Conservation (phyloP, 164 flowering plant genomes). For the Hamamelis virginiana region DNA sequence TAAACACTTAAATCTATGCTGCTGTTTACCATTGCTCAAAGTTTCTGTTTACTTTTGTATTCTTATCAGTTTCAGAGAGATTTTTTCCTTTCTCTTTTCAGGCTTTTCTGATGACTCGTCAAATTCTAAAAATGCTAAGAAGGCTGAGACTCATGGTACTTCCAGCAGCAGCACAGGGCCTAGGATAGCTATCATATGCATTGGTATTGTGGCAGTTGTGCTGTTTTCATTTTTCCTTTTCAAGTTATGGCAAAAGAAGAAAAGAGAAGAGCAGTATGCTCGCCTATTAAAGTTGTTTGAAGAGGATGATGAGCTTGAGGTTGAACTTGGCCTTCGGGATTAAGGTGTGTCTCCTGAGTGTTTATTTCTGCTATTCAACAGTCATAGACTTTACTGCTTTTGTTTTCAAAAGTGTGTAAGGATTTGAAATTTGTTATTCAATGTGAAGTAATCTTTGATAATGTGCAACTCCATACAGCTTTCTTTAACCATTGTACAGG, state of each 20-base stretch:
- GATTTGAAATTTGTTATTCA: not conserved
- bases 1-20: too few relatives aligned
- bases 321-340: conserved; percentile 45
- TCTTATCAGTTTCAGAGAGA: not conserved
- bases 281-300: conserved; percentile 45
- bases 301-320: conserved; percentile 48
- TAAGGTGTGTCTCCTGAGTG: conserved; percentile 27
- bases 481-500: not conserved
- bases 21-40: too few relatives aligned
- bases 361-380: not conserved
- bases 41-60: not conserved
- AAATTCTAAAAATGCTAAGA: conserved; percentile 34
- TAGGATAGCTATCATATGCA: conserved; percentile 15
- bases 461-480: not conserved
- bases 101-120: conserved; percentile 53
- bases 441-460: not conserved
- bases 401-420: not conserved
- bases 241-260: conserved; percentile 44
- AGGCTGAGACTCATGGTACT: conserved; percentile 24
- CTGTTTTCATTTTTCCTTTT: conserved; percentile 24
- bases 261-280: conserved; percentile 41
- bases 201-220: conserved; percentile 23
- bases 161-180: conserved; percentile 26
- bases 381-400: not conserved
- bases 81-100: conserved; percentile 19